phyloP scores from a whole-genome alignment of 805 yeast species.

The Saturnispora bothae region DNA sequence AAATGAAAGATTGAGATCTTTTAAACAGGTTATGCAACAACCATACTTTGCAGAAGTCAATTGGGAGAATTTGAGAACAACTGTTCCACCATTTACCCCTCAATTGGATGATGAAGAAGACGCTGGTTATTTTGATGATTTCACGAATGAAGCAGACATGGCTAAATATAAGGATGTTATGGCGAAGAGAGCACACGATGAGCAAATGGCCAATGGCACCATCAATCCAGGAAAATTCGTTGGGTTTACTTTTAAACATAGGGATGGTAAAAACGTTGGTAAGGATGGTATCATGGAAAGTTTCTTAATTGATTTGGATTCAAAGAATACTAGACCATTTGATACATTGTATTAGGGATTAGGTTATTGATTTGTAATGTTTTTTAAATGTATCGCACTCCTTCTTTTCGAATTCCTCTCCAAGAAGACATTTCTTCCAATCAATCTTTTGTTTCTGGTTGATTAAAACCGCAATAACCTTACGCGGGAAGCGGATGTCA shows the following conservation, averaged over 20 bases:
- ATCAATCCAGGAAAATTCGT: constrained; percentile 61
- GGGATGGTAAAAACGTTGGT: constrained; percentile 28
- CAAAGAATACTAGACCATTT: constrained; percentile 18
- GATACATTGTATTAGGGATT: constrained; percentile 24
- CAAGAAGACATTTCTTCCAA: constrained; percentile 66
- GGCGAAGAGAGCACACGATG: constrained; percentile 81
- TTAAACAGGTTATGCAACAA: constrained; percentile 71
- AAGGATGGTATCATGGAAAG: constrained; percentile 23
- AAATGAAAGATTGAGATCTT: constrained; percentile 58
- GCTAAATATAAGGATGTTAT: constrained; percentile 95
- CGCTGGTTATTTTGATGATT: constrained; percentile 98
- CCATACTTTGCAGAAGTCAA: constrained; percentile 78
- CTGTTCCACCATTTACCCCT: constrained; percentile 92
- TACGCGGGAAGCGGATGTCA: constrained; percentile 78
- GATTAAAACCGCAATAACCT: constrained; percentile 58
- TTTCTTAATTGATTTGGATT: constrained; percentile 19
- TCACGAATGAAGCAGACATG: constrained; percentile 93
- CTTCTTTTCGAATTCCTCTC: constrained; percentile 50
- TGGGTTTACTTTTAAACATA: constrained; percentile 94
- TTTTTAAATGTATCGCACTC: constrained; percentile 53
- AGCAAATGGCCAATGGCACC: constrained; percentile 60
- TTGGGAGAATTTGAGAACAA: constrained; percentile 58
- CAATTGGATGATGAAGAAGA: constrained; percentile 95
- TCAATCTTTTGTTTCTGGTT: constrained; percentile 50
- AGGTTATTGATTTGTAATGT: constrained; percentile 21